A percentile compares a stretch with the other conserved stretches of the same genome.
Conservation (phyloP, 805 yeast species). For the Hanseniaspora valbyensis region DNA sequence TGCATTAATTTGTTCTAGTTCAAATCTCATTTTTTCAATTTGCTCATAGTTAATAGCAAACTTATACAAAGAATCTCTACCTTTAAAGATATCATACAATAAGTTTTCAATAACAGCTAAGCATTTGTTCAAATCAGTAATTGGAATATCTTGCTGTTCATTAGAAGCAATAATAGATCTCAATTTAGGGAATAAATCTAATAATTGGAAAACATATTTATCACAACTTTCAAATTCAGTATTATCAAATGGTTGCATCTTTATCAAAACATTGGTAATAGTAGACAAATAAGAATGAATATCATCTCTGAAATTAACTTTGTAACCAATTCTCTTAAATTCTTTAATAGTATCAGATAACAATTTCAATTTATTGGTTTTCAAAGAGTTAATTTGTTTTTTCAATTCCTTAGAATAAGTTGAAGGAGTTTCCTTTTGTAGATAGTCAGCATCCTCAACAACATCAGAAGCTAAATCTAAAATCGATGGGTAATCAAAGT, state of each 20-base stretch:
- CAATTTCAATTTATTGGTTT: constrained; percentile 67
- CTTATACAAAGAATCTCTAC: constrained; percentile 38
- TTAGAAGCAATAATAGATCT: constrained; percentile 51
- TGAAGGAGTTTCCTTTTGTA: constrained; percentile 70
- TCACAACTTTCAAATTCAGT: constrained; percentile 38
- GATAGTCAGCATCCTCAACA: constrained; percentile 44
- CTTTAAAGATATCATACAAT: constrained; percentile 44
- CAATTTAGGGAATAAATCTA: constrained; percentile 73
- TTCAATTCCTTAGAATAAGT: constrained; percentile 62
- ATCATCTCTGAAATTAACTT: constrained; percentile 52
- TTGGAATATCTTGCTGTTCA: constrained; percentile 56
- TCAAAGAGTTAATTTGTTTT: constrained; percentile 56
- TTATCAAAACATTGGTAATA: constrained; percentile 51
- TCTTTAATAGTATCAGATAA: constrained; percentile 69
- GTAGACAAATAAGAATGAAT: constrained; percentile 52
- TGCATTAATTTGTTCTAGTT: constrained; percentile 23
- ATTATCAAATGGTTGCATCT: constrained; percentile 36
- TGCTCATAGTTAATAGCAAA: constrained; percentile 21
- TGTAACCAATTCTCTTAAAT: constrained; percentile 65
- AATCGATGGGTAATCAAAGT: constrained; percentile 38
- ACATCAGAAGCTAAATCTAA: constrained; percentile 46
- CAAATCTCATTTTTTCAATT: constrained; percentile 20
- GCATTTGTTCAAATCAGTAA: constrained; percentile 59
- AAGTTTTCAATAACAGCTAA: constrained; percentile 67
- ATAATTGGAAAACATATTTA: constrained; percentile 48